Percentiles rank a stretch among this genome's conserved stretches.
Conservation (phyloP, 2,329 filamentous ascomycete species). For the Lithohypha guttulata region DNA sequence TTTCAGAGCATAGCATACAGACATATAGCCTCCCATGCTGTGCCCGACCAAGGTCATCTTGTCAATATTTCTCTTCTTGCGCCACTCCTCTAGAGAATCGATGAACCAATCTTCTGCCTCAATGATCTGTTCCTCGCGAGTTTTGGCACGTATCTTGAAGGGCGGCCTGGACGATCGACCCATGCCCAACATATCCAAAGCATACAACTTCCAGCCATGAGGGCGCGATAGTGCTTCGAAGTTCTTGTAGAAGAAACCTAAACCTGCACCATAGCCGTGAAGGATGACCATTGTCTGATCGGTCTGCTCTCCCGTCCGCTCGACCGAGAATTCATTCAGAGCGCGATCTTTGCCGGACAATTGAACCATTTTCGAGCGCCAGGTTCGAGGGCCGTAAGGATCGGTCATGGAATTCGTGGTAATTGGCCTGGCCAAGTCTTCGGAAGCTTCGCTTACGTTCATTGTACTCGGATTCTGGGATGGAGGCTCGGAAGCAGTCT, state of each 20-base stretch:
- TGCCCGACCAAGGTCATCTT: constrained; percentile 89
- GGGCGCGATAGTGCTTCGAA: constrained; percentile 75
- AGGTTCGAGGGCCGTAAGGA: constrained; percentile 73
- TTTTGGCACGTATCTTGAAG: constrained; percentile 77
- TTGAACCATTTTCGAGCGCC: constrained; percentile 75
- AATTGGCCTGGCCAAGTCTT: constrained; percentile 31
- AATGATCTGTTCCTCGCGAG: constrained; percentile 64
- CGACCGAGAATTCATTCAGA: constrained; percentile 86
- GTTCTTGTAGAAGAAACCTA: constrained; percentile 98
- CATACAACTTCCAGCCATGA: constrained; percentile 78
- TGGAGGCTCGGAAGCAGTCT: constrained; percentile 46
- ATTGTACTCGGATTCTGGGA: constrained; percentile 30
- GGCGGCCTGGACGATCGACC: constrained; percentile 73
- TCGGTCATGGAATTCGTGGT: constrained; percentile 49
- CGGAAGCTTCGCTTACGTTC: constrained; percentile 30
- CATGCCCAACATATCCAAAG: constrained; percentile 92
- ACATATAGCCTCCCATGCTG: constrained; percentile 88
- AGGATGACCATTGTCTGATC: constrained; percentile 90
- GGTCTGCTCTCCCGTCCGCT: constrained; percentile 65
- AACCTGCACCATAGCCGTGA: constrained; percentile 89
- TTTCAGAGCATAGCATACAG: constrained; percentile 88
- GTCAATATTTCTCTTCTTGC: constrained; percentile 75
- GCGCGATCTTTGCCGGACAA: constrained; percentile 76
- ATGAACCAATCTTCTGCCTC: constrained; percentile 96
- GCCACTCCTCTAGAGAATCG: constrained; percentile 93